These are phyloP conservation scores for Xylariaceae sp. DNA, from an alignment of 2,329 filamentous ascomycete genomes.

Conservation along the genomic window DNA sequence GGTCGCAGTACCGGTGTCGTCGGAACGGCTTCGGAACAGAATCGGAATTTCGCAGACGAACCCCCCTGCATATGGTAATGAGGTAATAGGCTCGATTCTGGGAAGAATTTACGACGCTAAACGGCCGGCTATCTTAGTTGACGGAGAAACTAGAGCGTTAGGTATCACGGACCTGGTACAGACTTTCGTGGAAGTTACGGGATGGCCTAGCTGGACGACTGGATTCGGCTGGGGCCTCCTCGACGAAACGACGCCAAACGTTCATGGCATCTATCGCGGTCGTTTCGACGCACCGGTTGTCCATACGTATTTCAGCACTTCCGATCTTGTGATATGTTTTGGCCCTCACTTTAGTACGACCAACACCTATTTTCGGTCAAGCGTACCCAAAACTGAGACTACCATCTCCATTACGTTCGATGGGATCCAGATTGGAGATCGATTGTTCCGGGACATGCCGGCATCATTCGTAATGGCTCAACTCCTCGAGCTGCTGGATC, in stretches of 20 bases:
- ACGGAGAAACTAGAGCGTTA: slow-evolving; percentile 45
- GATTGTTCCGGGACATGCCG: slow-evolving; percentile 32
- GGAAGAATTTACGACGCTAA: slow-evolving; percentile 42
- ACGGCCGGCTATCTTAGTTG: slow-evolving; percentile 48
- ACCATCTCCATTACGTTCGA: slow-evolving; percentile 35
- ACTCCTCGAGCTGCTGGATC: slow-evolving; percentile 25
- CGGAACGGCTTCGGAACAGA: slow-evolving; percentile 30
- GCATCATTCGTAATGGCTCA: slow-evolving; percentile 22
- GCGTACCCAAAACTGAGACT: slow-evolving; percentile 34
- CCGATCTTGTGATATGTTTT: slow-evolving; percentile 45
- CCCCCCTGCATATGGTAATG: slow-evolving; percentile 23
- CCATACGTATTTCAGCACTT: slow-evolving; percentile 37
- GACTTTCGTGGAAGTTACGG: slow-evolving; percentile 40
- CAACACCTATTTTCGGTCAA: slow-evolving; percentile 41
- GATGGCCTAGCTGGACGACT: slow-evolving; percentile 46
- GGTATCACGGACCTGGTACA: slow-evolving; percentile 42
- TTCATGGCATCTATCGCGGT: slow-evolving; percentile 47
- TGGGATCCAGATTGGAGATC: slow-evolving; percentile 31
- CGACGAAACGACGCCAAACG: slow-evolving; percentile 44
- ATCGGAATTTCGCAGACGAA: slow-evolving; percentile 21
- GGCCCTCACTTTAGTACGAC: slow-evolving; percentile 45
- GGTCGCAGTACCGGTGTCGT: slow-evolving; percentile 37
- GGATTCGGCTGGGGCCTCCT: slow-evolving; percentile 48
- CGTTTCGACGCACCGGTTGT: slow-evolving; percentile 35
- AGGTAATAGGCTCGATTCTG: slow-evolving; percentile 36